phyloP scores from a whole-genome alignment of 129 eudicot species.

The Centella asiatica region DNA sequence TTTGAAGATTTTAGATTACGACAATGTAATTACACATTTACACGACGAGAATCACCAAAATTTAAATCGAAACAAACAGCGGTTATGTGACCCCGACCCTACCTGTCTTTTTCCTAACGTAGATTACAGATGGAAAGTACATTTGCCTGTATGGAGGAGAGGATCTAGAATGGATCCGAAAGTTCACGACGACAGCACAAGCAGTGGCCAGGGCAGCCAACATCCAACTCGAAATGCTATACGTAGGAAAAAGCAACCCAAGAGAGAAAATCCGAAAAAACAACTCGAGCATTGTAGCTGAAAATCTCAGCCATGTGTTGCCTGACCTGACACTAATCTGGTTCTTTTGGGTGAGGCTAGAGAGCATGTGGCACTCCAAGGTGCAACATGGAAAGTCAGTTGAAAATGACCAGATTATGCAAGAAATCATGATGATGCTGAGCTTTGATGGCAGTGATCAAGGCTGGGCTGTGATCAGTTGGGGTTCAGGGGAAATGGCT shows the following conservation, averaged over 20 bases:
- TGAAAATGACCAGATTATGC: constrained; percentile 44
- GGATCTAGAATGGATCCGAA: constrained; percentile 74
- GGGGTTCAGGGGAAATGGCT: constrained; percentile 38
- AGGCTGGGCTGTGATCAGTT: constrained; percentile 56
- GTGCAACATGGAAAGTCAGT: constrained; percentile 48
- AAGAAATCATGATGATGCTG: constrained; percentile 55
- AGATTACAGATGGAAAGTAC: constrained; percentile 37
- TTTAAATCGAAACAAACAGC: too few species aligned
- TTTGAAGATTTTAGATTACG: too few species aligned
- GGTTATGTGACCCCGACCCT: too few species aligned
- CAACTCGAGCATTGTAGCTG: constrained; percentile 27
- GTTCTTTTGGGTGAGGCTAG: constrained; percentile 85
- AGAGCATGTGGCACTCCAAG: constrained; percentile 73
- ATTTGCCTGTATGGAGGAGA: constrained; percentile 90
- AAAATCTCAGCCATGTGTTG: constrained; percentile 49
- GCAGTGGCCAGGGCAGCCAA: constrained; percentile 31
- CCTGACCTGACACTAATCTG: constrained; percentile 47
- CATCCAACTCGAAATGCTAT: constrained; percentile 63
- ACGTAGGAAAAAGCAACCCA: constrained; percentile 88
- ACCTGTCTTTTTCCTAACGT: not conserved
- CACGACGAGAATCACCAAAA: too few species aligned
- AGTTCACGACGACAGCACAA: constrained; percentile 41
- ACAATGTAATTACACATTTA: too few species aligned
- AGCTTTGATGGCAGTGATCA: constrained; percentile 53
- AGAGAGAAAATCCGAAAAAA: constrained; percentile 54